Conservation (phyloP, 345 rosid species). For the Excoecaria agallocha region DNA sequence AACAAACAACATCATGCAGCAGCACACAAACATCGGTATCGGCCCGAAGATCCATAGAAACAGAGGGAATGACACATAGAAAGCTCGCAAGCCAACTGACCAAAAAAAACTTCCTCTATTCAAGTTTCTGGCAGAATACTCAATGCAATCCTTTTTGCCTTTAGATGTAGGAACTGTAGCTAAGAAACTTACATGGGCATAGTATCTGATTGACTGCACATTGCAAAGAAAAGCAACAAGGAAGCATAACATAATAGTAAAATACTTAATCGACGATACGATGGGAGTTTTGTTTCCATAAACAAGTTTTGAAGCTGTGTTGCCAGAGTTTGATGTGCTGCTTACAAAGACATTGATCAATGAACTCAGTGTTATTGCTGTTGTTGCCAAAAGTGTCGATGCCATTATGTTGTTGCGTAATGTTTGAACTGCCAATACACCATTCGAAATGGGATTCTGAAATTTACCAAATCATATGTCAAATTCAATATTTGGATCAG, state of each 20-base stretch:
- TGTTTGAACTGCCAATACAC: conserved; percentile 81
- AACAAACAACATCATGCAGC: conserved; percentile 54
- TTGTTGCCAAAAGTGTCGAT: conserved; percentile 86
- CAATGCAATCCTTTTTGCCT: conserved; percentile 53
- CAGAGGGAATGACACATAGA: conserved; percentile 82
- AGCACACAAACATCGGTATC: conserved; percentile 80
- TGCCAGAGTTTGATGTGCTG: conserved; percentile 54
- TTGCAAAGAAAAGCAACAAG: conserved; percentile 89
- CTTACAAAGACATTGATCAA: conserved; percentile 77
- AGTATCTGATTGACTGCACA: conserved; percentile 87
- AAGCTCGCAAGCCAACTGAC: conserved; percentile 88
- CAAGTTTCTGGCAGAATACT: conserved; percentile 72
- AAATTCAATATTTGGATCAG: background rate
- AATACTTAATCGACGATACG: conserved; percentile 73
- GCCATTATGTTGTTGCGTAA: conserved; percentile 97
- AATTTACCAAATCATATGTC: conserved; percentile 1
- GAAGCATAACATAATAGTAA: conserved; percentile 74
- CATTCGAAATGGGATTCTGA: conserved; percentile 91
- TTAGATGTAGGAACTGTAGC: conserved; percentile 58
- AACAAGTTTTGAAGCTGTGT: conserved; percentile 37
- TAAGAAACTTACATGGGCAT: conserved; percentile 84
- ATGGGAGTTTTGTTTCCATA: conserved; percentile 61
- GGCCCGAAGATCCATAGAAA: conserved; percentile 92
- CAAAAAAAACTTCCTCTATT: conserved; percentile 89
- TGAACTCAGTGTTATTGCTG: conserved; percentile 88